These are phyloP conservation scores for Chlamydomonas sp. DNA, from an alignment of 139 green algal genomes.

Conservation along the genomic window DNA sequence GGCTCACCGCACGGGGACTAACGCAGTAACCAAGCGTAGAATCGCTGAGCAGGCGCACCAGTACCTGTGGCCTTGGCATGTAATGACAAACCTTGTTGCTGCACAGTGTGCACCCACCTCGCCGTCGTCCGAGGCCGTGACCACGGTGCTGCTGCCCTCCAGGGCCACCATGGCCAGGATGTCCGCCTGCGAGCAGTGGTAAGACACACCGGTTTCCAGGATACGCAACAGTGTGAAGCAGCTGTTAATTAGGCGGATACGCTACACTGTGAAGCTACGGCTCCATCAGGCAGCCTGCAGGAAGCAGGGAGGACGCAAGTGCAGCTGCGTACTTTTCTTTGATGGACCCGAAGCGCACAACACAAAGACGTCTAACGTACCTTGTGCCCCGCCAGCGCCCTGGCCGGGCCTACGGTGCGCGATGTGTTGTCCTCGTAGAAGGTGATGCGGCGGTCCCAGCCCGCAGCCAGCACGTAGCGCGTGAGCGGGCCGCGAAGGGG, in stretches of 20 bases:
- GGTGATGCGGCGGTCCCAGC: constrained; percentile 70
- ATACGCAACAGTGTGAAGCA: too few species aligned
- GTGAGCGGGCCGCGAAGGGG: constrained; percentile 39
- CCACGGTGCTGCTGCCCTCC: constrained; percentile 44
- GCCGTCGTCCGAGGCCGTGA: constrained; percentile 57
- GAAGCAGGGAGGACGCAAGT: too few species aligned
- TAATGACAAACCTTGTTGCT: too few species aligned
- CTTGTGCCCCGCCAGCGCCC: constrained; percentile 53
- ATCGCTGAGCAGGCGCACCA: too few species aligned
- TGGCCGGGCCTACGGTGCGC: constrained; percentile 39
- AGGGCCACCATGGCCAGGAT: constrained; percentile 62
- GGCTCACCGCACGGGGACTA: background rate
- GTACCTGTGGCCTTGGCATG: too few species aligned
- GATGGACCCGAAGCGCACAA: too few species aligned
- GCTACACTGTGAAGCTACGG: too few species aligned
- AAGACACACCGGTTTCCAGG: too few species aligned
- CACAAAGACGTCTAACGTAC: background rate
- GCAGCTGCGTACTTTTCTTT: too few species aligned
- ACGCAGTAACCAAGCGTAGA: too few species aligned
- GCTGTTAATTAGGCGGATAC: too few species aligned
- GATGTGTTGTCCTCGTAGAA: constrained; percentile 67
- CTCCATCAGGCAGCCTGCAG: too few species aligned
- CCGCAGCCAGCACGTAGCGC: constrained; percentile 63
- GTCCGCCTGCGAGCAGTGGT: constrained; percentile 46
- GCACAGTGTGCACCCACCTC: constrained; percentile 19